Evolutionary conservation across 2,329 filamentous ascomycete species (phyloP).

Genomic region (Xylaria sp.): DNA sequence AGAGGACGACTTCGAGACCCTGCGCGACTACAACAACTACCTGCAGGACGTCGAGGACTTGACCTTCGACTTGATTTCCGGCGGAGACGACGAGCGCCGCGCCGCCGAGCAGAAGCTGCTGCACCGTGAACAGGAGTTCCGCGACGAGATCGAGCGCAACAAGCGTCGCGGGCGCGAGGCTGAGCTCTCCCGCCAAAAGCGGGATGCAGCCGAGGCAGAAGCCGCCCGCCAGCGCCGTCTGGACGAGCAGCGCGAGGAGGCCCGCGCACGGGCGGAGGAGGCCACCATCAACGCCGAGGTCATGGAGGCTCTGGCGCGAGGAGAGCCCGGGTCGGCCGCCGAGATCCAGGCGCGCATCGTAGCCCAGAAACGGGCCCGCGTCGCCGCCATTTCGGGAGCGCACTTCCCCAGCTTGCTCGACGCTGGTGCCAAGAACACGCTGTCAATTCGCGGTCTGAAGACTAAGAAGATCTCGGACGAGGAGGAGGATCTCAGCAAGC

Average conservation of each 20-base stretch:
- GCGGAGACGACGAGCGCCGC: slow-evolving; percentile 70
- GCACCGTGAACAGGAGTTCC: slow-evolving; percentile 79
- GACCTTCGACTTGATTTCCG: slow-evolving; percentile 86
- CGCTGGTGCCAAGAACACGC: slow-evolving; percentile 49
- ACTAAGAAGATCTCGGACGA: slow-evolving; percentile 64
- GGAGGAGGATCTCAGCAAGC: slow-evolving; percentile 72
- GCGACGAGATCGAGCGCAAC: slow-evolving; percentile 73
- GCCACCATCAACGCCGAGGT: slow-evolving; percentile 74
- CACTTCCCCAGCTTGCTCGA: slow-evolving; percentile 43
- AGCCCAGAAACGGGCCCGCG: slow-evolving; percentile 78
- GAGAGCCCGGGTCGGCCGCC: slow-evolving; percentile 69
- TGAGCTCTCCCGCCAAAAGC: slow-evolving; percentile 63
- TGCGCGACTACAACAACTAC: slow-evolving; percentile 91
- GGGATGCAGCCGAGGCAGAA: slow-evolving; percentile 74
- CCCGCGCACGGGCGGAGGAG: slow-evolving; percentile 73
- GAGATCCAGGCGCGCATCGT: slow-evolving; percentile 70
- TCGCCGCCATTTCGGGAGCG: slow-evolving; percentile 58
- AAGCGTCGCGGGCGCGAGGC: slow-evolving; percentile 64
- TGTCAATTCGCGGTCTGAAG: slow-evolving; percentile 85
- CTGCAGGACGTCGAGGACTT: slow-evolving; percentile 91
- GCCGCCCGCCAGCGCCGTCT: slow-evolving; percentile 71
- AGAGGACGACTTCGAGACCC: slow-evolving; percentile 89
- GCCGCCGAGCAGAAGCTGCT: slow-evolving; percentile 59
- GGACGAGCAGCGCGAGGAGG: slow-evolving; percentile 73
- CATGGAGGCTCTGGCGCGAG: slow-evolving; percentile 74